phyloP scores from a whole-genome alignment of 192 early-diverging fungal genomes.

The Powellomyces hirtus region DNA sequence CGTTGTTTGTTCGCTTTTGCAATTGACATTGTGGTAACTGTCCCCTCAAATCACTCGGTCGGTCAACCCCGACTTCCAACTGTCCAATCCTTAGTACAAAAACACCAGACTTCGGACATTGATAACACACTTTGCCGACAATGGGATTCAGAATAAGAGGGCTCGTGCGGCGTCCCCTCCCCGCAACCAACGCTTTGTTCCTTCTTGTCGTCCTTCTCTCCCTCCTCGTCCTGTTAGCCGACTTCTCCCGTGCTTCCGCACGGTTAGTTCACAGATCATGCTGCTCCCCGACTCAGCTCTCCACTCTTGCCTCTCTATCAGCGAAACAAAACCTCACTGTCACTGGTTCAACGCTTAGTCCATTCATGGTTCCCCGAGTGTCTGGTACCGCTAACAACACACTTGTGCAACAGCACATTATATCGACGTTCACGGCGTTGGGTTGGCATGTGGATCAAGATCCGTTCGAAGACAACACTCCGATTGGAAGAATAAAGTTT shows the following conservation, averaged over 20 bases:
- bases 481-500: slow-evolving; percentile 71
- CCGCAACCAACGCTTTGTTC: no score
- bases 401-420: slow-evolving; percentile 71
- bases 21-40: no score
- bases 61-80: no score
- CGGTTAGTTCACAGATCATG: not conserved
- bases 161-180: no score
- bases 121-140: no score
- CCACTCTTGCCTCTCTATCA: slow-evolving; percentile 9
- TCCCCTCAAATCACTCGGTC: no score
- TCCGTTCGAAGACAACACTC: slow-evolving; percentile 73
- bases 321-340: slow-evolving; percentile 16
- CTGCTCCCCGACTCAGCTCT: slow-evolving; percentile 9
- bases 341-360: slow-evolving; percentile 45
- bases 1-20: no score
- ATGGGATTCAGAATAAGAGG: no score
- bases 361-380: slow-evolving; percentile 76
- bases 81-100: no score
- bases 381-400: slow-evolving; percentile 71
- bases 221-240: not conserved
- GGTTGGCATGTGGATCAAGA: slow-evolving; percentile 82
- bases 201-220: not conserved
- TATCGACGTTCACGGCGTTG: slow-evolving; percentile 58
- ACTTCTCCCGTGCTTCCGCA: not conserved
- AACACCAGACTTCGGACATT: no score